A percentile compares a stretch with the other conserved stretches of the same genome.
Conservation (phyloP, 2,329 filamentous ascomycete genomes). For the Cryphonectria nitschkei region DNA sequence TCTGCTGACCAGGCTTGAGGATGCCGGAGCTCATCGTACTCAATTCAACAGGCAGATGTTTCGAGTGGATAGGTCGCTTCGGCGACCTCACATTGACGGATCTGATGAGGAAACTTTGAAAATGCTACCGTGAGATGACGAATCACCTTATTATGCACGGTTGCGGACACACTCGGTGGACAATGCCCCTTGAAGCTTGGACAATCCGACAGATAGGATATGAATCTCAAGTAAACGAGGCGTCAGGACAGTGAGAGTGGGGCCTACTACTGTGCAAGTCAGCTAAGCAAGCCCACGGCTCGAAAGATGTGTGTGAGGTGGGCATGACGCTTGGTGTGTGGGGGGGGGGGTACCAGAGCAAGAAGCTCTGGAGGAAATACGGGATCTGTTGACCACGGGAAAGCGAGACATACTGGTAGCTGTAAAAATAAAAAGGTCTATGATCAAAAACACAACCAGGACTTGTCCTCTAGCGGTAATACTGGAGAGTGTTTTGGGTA, state of each 20-base stretch:
- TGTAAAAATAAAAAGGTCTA: neutral
- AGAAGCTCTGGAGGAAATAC: neutral
- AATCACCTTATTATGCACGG: neutral
- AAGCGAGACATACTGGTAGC: neutral
- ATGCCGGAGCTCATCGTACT: conserved; percentile 55
- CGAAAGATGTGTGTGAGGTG: neutral
- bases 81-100: conserved; percentile 14
- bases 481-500: neutral
- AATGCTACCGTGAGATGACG: neutral
- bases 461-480: neutral
- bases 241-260: neutral
- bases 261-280: neutral
- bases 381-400: neutral
- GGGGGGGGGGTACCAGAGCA: neutral
- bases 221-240: neutral
- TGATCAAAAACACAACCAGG: neutral
- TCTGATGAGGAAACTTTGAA: neutral
- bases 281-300: neutral
- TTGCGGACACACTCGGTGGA: neutral
- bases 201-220: conserved; percentile 1
- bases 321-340: neutral
- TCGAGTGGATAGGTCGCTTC: neutral
- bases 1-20: conserved; percentile 52
- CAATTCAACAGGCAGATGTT: conserved; percentile 6
- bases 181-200: neutral